phyloP scores from a whole-genome alignment of 1,284 basidiomycete species.

The Ceratobasidium sp. region DNA sequence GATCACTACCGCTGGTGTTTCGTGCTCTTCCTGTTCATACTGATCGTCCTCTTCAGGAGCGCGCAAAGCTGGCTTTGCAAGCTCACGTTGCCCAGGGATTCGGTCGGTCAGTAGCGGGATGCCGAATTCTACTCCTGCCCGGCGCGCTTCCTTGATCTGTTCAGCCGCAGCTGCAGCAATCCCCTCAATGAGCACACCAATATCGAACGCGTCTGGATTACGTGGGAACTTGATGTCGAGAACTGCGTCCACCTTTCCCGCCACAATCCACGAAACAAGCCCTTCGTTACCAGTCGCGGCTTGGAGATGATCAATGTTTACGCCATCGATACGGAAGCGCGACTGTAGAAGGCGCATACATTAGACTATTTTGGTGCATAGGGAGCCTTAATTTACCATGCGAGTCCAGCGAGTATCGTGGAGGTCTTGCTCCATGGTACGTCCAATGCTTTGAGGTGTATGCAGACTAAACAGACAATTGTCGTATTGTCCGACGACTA shows the following conservation, averaged over 20 bases:
- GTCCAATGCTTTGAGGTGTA: slow-evolving; percentile 94
- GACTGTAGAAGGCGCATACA: slow-evolving; percentile 62
- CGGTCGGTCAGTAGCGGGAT: slow-evolving; percentile 63
- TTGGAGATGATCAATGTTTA: slow-evolving; percentile 96
- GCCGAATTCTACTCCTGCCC: slow-evolving; percentile 32
- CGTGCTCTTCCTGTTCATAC: slow-evolving; percentile 41
- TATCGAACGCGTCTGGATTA: slow-evolving; percentile 78
- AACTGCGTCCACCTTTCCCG: slow-evolving; percentile 96
- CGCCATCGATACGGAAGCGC: slow-evolving; percentile 94
- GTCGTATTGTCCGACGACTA: slow-evolving; percentile 93
- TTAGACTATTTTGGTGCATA: neutral
- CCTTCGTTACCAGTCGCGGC: slow-evolving; percentile 84
- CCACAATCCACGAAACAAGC: slow-evolving; percentile 96
- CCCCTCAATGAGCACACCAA: slow-evolving; percentile 90
- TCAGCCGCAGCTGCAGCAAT: slow-evolving; percentile 69
- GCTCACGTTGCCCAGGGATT: slow-evolving; percentile 88
- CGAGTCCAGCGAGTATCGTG: slow-evolving; percentile 85
- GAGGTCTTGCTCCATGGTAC: slow-evolving; percentile 84
- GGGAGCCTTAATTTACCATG: slow-evolving; percentile 71
- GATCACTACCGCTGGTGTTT: slow-evolving; percentile 64
- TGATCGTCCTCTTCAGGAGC: slow-evolving; percentile 64
- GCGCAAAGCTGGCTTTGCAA: slow-evolving; percentile 86
- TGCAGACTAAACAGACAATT: slow-evolving; percentile 98
- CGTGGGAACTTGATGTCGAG: slow-evolving; percentile 97
- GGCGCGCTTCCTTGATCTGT: slow-evolving; percentile 44